These are phyloP conservation scores for Colletotrichum cordylinicola DNA, from an alignment of 2,329 filamentous ascomycete species.

Conservation along the genomic window DNA sequence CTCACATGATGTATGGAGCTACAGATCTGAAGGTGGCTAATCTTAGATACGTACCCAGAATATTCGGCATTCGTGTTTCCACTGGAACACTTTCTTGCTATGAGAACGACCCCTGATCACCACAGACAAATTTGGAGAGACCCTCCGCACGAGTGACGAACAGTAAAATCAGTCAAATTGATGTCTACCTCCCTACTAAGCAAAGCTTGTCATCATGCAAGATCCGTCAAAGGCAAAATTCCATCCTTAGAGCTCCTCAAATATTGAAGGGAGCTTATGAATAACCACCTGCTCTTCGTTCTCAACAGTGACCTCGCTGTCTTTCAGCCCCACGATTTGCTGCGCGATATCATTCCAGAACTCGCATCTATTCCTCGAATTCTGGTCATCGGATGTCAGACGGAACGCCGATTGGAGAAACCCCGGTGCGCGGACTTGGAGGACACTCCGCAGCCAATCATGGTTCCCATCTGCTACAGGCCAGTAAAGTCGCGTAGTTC, in stretches of 20 bases:
- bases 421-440: conserved; percentile 33
- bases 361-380: conserved; percentile 31
- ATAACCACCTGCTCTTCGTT: not conserved
- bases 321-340: not conserved
- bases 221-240: not conserved
- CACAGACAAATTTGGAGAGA: not conserved
- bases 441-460: conserved; percentile 32
- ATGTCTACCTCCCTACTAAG: not conserved
- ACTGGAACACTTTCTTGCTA: rapidly evolving
- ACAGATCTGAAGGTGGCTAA: no score
- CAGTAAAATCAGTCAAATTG: not conserved
- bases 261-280: not conserved
- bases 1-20: no score
- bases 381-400: conserved; percentile 33
- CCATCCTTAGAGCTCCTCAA: not conserved
- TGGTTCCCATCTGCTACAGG: conserved; percentile 25
- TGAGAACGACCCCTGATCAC: not conserved
- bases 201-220: not conserved
- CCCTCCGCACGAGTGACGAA: rapidly evolving
- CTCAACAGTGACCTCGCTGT: not conserved
- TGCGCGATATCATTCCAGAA: conserved; percentile 33
- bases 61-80: not conserved
- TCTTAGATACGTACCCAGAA: no score
- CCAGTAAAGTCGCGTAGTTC: conserved; percentile 15
- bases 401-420: conserved; percentile 31